Percentiles rank a stretch among this genome's conserved stretches.
These are phyloP conservation scores for Aciculosporium take DNA, from an alignment of 2,329 filamentous ascomycete species.

Conservation along the genomic window DNA sequence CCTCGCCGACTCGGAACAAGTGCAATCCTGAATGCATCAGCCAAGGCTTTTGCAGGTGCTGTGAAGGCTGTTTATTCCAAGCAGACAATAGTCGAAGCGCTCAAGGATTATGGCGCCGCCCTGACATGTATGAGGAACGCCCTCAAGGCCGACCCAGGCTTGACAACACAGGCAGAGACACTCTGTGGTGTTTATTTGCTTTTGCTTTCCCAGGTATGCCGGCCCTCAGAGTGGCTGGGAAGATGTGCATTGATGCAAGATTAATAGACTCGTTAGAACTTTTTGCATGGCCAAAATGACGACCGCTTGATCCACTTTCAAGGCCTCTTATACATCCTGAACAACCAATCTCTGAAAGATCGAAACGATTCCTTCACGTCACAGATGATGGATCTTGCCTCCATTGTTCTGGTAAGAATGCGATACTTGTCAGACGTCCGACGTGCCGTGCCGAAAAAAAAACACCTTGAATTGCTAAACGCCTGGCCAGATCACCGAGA, in stretches of 20 bases:
- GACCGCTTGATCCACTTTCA: conserved; percentile 5
- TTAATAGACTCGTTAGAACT: neutral
- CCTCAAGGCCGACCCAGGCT: conserved; percentile 16
- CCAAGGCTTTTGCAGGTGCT: conserved; percentile 16
- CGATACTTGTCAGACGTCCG: neutral
- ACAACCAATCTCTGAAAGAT: neutral
- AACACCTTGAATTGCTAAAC: neutral
- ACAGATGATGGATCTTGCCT: conserved; percentile 3
- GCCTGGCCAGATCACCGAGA: conserved; percentile 2
- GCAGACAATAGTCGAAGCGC: conserved; percentile 10
- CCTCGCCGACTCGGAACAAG: conserved; percentile 30
- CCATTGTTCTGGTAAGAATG: conserved; percentile 2
- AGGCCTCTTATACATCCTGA: conserved; percentile 3
- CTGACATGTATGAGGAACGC: conserved; percentile 10
- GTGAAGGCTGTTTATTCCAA: conserved; percentile 13
- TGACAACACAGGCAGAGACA: conserved; percentile 17
- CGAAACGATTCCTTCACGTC: conserved; percentile 1
- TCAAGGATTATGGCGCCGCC: conserved; percentile 19
- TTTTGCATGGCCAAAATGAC: neutral
- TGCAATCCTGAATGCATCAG: conserved; percentile 27
- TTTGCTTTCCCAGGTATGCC: conserved; percentile 15
- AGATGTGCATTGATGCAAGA: neutral
- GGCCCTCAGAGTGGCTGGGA: neutral
- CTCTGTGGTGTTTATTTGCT: conserved; percentile 24
- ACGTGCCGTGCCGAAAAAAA: neutral